Evolutionary conservation across 371 early-diverging fungal genomes (phyloP).

Genomic region (Mortierella sp.): DNA sequence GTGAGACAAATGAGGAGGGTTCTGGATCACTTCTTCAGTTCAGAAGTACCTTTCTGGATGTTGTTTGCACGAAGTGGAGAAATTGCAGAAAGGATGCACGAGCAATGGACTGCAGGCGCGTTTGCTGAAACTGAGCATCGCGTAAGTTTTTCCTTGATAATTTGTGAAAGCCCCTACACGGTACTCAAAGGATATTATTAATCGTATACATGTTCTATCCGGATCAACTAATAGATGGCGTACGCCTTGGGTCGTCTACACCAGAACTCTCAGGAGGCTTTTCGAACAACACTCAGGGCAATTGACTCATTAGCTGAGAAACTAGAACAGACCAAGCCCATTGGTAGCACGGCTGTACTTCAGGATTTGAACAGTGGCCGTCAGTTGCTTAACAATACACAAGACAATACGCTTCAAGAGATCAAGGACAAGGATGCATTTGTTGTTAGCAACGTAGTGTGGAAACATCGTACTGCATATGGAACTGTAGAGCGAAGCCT

Average conservation of each 20-base stretch:
- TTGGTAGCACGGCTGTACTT: slow-evolving; percentile 31
- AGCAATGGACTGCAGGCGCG: slow-evolving; percentile 45
- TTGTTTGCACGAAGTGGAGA: slow-evolving; percentile 54
- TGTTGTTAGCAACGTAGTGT: slow-evolving; percentile 51
- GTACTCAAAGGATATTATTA: neutral
- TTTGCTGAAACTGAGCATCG: slow-evolving; percentile 57
- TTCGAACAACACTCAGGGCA: slow-evolving; percentile 35
- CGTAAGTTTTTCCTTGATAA: slow-evolving; percentile 15
- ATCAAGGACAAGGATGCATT: slow-evolving; percentile 52
- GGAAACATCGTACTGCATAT: slow-evolving; percentile 45
- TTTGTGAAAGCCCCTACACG: neutral
- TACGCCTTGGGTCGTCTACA: slow-evolving; percentile 48
- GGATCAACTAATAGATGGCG: slow-evolving; percentile 30
- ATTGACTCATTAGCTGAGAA: slow-evolving; percentile 21
- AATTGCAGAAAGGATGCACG: slow-evolving; percentile 54
- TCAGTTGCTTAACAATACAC: slow-evolving; percentile 20
- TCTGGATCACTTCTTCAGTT: slow-evolving; percentile 46
- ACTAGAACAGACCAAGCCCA: slow-evolving; percentile 32
- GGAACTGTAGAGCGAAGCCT: slow-evolving; percentile 33
- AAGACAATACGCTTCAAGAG: slow-evolving; percentile 30
- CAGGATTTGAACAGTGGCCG: slow-evolving; percentile 37
- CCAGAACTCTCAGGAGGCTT: slow-evolving; percentile 50
- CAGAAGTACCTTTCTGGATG: slow-evolving; percentile 55
- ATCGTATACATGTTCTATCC: neutral
- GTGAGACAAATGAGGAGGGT: slow-evolving; percentile 35